Evolutionary conservation across 2,329 filamentous ascomycete genomes (phyloP).

Genomic region (Beauveria pseudobassiana): DNA sequence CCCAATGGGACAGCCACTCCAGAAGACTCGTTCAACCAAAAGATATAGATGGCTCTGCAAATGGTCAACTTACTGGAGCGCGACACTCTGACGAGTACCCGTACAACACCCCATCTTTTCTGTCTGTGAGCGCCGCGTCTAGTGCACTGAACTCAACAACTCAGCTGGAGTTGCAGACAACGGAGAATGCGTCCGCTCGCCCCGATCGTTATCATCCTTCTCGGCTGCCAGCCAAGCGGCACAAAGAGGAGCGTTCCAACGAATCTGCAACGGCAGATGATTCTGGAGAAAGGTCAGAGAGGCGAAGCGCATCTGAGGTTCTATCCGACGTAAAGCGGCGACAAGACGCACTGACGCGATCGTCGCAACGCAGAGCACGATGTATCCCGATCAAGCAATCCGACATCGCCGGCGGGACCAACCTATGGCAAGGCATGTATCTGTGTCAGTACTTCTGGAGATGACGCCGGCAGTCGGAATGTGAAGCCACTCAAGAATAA

Average conservation of each 20-base stretch:
- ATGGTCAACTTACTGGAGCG: constrained; percentile 19
- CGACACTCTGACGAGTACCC: constrained; percentile 35
- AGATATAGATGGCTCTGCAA: constrained; percentile 23
- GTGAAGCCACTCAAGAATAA: constrained; percentile 5
- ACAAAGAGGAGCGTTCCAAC: constrained; percentile 12
- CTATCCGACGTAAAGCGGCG: constrained; percentile 14
- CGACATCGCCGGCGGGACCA: constrained; percentile 17
- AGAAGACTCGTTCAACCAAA: constrained; percentile 39
- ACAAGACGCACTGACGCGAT: constrained; percentile 13
- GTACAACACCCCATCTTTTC: constrained; percentile 32
- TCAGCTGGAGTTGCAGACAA: not conserved
- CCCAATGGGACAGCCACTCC: constrained; percentile 49
- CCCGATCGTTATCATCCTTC: not conserved
- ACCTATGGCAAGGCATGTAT: constrained; percentile 3
- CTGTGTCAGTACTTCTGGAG: constrained; percentile 17
- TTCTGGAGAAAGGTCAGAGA: constrained; percentile 5
- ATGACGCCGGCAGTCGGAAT: constrained; percentile 12
- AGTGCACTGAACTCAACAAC: constrained; percentile 39
- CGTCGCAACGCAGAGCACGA: constrained; percentile 11
- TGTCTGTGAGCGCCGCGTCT: constrained; percentile 50
- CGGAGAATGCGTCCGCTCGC: not conserved
- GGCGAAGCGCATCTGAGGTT: not conserved
- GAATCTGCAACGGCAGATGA: constrained; percentile 17
- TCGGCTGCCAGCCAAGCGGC: not conserved
- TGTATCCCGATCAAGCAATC: constrained; percentile 14